phyloP scores from a whole-genome alignment of 148 eudicot genomes.

The Arbutus unedo region DNA sequence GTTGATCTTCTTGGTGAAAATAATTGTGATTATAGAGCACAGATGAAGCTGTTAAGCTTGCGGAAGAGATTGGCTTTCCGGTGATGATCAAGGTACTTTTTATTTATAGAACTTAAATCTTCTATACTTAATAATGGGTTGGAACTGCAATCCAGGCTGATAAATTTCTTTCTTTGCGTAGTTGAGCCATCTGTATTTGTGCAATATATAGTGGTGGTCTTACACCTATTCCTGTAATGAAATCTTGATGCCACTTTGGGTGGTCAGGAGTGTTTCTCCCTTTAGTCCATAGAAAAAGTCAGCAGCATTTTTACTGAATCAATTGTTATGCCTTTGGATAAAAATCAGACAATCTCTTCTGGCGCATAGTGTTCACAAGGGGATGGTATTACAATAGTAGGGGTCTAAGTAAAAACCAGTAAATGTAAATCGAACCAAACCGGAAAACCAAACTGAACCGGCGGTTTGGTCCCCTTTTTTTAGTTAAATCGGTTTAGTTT shows the following conservation, averaged over 20 bases:
- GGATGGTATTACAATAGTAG: neutral
- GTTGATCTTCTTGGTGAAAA: neutral
- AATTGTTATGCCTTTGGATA: neutral
- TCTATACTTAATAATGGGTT: neutral
- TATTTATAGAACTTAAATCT: neutral
- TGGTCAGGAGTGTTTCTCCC: neutral
- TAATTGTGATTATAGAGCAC: constrained; percentile 51
- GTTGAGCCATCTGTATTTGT: neutral
- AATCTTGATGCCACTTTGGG: neutral
- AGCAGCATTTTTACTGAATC: neutral
- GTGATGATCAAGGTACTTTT: constrained; percentile 89
- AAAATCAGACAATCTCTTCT: neutral
- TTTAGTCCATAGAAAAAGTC: neutral
- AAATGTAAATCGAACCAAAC: no score
- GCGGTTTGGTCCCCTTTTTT: no score
- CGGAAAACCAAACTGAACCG: no score
- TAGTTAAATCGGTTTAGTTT: no score
- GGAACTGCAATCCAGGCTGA: constrained; percentile 1
- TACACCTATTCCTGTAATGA: neutral
- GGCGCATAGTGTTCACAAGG: neutral
- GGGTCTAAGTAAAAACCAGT: no score
- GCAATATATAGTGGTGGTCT: neutral
- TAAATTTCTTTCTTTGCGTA: neutral
- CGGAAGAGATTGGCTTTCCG: constrained; percentile 85
- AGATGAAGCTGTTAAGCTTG: constrained; percentile 83